Conservation (phyloP, 805 yeast species). For the Candida silvatica region DNA sequence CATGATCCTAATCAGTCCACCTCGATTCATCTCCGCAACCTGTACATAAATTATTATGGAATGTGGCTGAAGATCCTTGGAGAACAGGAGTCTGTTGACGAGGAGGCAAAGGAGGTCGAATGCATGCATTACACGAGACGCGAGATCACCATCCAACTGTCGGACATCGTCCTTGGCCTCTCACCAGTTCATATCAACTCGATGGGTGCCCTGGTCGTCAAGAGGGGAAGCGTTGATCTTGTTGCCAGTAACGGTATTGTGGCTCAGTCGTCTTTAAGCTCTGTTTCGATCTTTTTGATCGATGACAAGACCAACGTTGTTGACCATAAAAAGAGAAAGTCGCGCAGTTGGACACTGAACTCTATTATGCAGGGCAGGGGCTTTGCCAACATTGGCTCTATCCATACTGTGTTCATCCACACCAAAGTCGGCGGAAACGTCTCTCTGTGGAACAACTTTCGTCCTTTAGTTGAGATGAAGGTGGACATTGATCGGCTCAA, state of each 20-base stretch:
- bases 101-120: slow-evolving; percentile 7
- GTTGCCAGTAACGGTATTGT: slow-evolving; percentile 17
- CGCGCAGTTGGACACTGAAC: slow-evolving; percentile 28
- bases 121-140: too few relatives aligned
- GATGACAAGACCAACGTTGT: slow-evolving; percentile 44
- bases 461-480: slow-evolving; percentile 29
- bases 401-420: slow-evolving; percentile 31
- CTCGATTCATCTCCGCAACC: slow-evolving; percentile 38
- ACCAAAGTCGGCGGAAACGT: slow-evolving; percentile 5
- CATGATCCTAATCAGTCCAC: slow-evolving; percentile 23
- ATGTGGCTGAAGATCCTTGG: slow-evolving; percentile 44
- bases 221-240: slow-evolving; percentile 47
- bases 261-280: slow-evolving; percentile 33
- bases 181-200: slow-evolving; percentile 52
- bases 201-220: slow-evolving; percentile 42
- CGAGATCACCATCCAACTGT: slow-evolving; percentile 23
- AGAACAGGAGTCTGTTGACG: slow-evolving; percentile 4
- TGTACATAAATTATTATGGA: slow-evolving; percentile 50
- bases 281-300: slow-evolving; percentile 44
- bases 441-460: not conserved
- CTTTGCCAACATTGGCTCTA: slow-evolving; percentile 41
- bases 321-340: slow-evolving; percentile 16
- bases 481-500: slow-evolving; percentile 38
- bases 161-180: slow-evolving; percentile 53
- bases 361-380: slow-evolving; percentile 38